Evolutionary conservation across 208 protist species (phyloP), one percentile per base, ranked within the genome.

Genomic region (Acanthamoeba comandoni): DNA sequence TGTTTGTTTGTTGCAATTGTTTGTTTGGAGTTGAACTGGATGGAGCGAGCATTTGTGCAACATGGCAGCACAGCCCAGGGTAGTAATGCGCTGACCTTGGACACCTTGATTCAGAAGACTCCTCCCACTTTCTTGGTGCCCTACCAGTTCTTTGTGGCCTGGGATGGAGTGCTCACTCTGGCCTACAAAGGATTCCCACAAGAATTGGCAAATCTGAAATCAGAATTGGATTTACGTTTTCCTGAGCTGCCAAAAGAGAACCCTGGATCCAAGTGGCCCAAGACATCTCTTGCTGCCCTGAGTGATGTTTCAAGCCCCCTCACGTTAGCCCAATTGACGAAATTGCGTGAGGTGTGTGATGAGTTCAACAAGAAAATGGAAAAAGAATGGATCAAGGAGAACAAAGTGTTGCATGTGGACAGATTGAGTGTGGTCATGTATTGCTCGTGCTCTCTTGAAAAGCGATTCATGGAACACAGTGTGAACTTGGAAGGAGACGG

Each of bases 241-340:
- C 73, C 73, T 31, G 73, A 84, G 15, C 73, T 84, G 73, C 73
- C 51, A 8, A 17, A 48, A 82, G 73, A 84, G 73, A 84, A 84
- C 73, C 73, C 73, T 15, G 73, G 73, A 49, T 65, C 52, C 73
- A 84, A 64, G 22, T 84, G 73, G 73, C 73, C 73, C 2, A 84
- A 84, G 73, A 84, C 73, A 4, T 65, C 73, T 7, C 73, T 84
- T 22, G 73, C 52, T 13, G 73, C 73, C 52, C 51, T 84, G 52
- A 55, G 52, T 48, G 51, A 55, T 13, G 43, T 9, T n/a, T 12
- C 52, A 31, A 26, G 24, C 9, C 73, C 51, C 24, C 43, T 84
- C 51, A 84, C 73, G 2, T 29, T 84, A 26, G 73, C 19, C 51
- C 73, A 84, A 22, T 55, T 84, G 51, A 49, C 52, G 2, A 7